These are phyloP conservation scores for Penicillium sp. DNA, from an alignment of 2,329 filamentous ascomycete genomes.

Conservation along the genomic window DNA sequence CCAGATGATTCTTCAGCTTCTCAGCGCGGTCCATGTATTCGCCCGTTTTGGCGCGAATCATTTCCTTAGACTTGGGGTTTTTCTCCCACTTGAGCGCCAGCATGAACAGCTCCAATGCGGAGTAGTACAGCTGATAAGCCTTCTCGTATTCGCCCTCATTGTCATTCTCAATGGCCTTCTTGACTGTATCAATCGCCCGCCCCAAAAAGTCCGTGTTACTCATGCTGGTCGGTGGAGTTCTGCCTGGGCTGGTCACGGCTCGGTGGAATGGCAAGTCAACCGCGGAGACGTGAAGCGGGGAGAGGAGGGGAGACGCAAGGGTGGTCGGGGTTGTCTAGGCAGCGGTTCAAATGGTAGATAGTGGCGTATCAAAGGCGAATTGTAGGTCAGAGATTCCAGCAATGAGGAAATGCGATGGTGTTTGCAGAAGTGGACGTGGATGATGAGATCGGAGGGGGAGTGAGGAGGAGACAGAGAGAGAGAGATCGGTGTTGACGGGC, in stretches of 20 bases:
- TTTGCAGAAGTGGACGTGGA: constrained; percentile 18
- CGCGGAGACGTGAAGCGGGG: constrained; percentile 34
- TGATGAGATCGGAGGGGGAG: constrained; percentile 22
- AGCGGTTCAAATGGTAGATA: constrained; percentile 17
- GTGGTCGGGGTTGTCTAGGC: constrained; percentile 24
- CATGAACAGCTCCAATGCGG: constrained; percentile 96
- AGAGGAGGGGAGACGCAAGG: constrained; percentile 21
- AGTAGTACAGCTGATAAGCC: constrained; percentile 95
- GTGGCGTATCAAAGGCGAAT: constrained; percentile 2
- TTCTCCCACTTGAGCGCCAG: constrained; percentile 99
- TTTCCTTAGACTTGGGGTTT: constrained; percentile 94
- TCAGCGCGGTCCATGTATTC: constrained; percentile 99
- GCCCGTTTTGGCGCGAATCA: constrained; percentile 91
- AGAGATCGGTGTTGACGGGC: constrained; percentile 35
- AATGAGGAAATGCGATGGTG: constrained; percentile 9
- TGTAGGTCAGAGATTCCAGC: constrained; percentile 9
- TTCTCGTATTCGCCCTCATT: constrained; percentile 96
- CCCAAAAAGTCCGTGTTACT: constrained; percentile 96
- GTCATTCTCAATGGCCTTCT: constrained; percentile 96
- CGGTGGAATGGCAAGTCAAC: constrained; percentile 26
- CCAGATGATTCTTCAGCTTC: constrained; percentile 91
- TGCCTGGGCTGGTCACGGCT: constrained; percentile 18
- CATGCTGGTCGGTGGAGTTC: constrained; percentile 62
- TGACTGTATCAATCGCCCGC: constrained; percentile 94
- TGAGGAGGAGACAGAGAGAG: constrained; percentile 32